Percentiles rank a stretch among this genome's conserved stretches.
These are phyloP conservation scores for Talaromyces pinophilus DNA, from an alignment of 2,329 filamentous ascomycete species.

Conservation along the genomic window DNA sequence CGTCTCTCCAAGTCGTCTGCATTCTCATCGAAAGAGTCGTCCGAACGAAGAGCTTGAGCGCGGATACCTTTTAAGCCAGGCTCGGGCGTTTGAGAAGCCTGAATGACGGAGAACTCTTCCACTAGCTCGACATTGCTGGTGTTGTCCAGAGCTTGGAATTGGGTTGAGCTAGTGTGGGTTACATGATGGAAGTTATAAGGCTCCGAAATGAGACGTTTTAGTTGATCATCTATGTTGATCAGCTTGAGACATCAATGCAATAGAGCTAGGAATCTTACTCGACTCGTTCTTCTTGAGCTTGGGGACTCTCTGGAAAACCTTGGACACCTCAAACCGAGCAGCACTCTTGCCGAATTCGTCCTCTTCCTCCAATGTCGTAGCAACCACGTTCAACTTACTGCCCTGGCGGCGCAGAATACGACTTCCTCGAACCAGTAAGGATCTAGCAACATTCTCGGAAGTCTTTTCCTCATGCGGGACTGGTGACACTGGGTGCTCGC, in stretches of 20 bases:
- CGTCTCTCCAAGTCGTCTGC: constrained; percentile 22
- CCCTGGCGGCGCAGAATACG: constrained; percentile 51
- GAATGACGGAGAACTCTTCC: constrained; percentile 56
- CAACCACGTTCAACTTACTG: constrained; percentile 48
- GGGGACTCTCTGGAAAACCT: constrained; percentile 34
- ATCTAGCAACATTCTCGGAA: constrained; percentile 41
- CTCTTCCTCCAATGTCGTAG: constrained; percentile 45
- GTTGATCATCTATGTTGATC: constrained; percentile 37
- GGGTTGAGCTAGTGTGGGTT: constrained; percentile 59
- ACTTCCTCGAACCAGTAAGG: constrained; percentile 46
- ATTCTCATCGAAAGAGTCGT: constrained; percentile 1
- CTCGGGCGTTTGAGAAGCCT: constrained; percentile 54
- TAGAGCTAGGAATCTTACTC: constrained; percentile 35
- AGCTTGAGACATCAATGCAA: constrained; percentile 1
- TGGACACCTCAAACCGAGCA: constrained; percentile 36
- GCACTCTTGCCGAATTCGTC: constrained; percentile 36
- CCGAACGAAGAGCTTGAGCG: constrained; percentile 49
- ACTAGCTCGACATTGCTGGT: constrained; percentile 55
- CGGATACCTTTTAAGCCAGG: constrained; percentile 55
- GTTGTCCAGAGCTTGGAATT: constrained; percentile 56
- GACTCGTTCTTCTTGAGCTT: constrained; percentile 36
- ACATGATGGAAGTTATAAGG: constrained; percentile 67
- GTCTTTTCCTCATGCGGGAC: constrained; percentile 38
- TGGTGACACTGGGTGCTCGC: constrained; percentile 31
- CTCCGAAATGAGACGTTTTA: constrained; percentile 58